Conservation (phyloP, 1,284 basidiomycete genomes). For the Pascua sp. region DNA sequence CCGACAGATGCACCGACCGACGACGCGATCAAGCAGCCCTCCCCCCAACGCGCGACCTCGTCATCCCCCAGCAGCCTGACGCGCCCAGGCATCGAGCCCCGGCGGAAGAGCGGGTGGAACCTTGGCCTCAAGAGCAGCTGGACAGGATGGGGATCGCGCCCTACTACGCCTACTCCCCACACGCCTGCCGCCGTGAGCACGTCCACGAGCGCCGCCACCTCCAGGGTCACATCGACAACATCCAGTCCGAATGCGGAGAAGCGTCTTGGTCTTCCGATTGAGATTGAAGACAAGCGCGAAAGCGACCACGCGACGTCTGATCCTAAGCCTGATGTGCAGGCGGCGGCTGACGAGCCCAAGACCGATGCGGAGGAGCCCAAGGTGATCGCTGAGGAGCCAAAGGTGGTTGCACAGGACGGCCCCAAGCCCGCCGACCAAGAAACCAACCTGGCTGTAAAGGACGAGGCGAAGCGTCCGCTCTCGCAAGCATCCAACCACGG, state of each 20-base stretch:
- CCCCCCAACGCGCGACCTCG: too few relatives aligned
- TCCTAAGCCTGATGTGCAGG: background rate
- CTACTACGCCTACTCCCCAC: conserved; percentile 2
- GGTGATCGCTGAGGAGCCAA: background rate
- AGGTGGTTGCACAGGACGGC: background rate
- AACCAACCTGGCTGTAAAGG: too few relatives aligned
- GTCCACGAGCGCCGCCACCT: too few relatives aligned
- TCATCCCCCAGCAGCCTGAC: too few relatives aligned
- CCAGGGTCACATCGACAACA: background rate
- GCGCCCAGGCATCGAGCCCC: background rate
- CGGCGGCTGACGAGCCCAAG: background rate
- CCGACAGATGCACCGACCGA: background rate
- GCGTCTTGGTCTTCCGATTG: too few relatives aligned
- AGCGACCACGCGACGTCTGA: background rate
- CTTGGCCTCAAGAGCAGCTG: conserved; percentile 3
- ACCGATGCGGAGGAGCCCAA: conserved; percentile 2
- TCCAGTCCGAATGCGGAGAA: too few relatives aligned
- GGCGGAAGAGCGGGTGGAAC: conserved; percentile 13
- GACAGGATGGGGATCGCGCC: conserved; percentile 5
- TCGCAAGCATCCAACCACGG: too few relatives aligned
- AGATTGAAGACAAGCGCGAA: background rate
- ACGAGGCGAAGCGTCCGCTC: too few relatives aligned
- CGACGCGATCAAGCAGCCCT: background rate
- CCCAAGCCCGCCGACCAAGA: background rate
- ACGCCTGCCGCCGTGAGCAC: too few relatives aligned